Evolutionary conservation across 805 yeast genomes (phyloP), one percentile per base, ranked within the genome.

Genomic region (Candida pini): DNA sequence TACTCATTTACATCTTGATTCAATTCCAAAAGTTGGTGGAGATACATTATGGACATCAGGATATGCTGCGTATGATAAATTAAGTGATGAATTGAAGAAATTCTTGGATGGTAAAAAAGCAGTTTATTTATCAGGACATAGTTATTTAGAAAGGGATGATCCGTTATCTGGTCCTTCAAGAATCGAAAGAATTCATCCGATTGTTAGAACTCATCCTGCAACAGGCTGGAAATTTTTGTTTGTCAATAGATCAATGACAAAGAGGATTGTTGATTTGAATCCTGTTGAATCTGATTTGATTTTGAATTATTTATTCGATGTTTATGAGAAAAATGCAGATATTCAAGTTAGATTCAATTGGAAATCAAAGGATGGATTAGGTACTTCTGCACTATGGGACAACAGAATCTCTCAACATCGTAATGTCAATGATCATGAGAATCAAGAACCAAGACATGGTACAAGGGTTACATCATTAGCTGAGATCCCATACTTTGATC

Each of bases 21-120:
- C 78, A 14, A 26, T 43, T 19, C 76, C 77, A 6, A 26, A 33
- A 25, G 55, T 62, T 18, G 78, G 88, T 33, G 88, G 89, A 38
- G 89, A 81, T 53, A 81, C 89, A 14, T 54, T 79, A 23, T 81
- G 78, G 51, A 75, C 83, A 10, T 81, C 78, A 51, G 66, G 77
- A 18, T 67, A 64, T 22, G 84, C 78, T 50, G 84, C 83, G 10
- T 81, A 76, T 56, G 69, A 76, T 41, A 60, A 86, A 43, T 63
- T 81, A 34, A 79, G 85, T 3, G 78, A 81, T n/a, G 68, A 62
- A 22, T 74, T 81, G 61, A 69, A 74, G 51, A 60, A 69, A 45
- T 64, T 77, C 40, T 58, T 81, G 31, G 62, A 64, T 15, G 78
- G 79, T 0, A 66, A 81, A 48, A 73, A 71, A 46, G 87, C 89